Percentiles rank a stretch among this genome's conserved stretches.
These are phyloP conservation scores for Penicillium sp. DNA, from an alignment of 2,329 filamentous ascomycete species.

Conservation along the genomic window DNA sequence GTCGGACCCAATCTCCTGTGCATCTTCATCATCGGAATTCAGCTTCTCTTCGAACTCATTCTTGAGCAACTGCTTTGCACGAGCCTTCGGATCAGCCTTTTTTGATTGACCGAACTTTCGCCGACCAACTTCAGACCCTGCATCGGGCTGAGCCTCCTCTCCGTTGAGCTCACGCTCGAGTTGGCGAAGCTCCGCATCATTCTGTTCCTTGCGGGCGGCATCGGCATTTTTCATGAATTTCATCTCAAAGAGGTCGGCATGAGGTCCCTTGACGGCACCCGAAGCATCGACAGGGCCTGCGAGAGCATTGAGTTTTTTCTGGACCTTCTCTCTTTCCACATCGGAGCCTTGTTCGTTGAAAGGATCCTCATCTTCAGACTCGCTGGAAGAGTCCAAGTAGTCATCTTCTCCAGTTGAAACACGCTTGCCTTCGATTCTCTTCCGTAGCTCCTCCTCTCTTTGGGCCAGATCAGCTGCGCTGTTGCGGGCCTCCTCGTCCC, in stretches of 20 bases:
- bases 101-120: constrained; percentile 41
- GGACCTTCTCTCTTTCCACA: constrained; percentile 35
- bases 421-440: constrained; percentile 70
- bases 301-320: constrained; percentile 46
- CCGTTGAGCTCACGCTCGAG: constrained; percentile 67
- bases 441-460: constrained; percentile 75
- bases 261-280: constrained; percentile 43
- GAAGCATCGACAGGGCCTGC: constrained; percentile 48
- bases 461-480: constrained; percentile 77
- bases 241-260: constrained; percentile 72
- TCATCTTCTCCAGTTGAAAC: constrained; percentile 61
- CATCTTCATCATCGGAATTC: constrained; percentile 48
- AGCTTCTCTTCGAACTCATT: constrained; percentile 61
- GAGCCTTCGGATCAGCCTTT: constrained; percentile 28
- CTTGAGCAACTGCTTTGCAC: constrained; percentile 31
- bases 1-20: constrained; percentile 19
- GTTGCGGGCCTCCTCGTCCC: constrained; percentile 81
- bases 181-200: constrained; percentile 69
- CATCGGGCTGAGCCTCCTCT: constrained; percentile 55
- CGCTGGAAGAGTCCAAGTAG: constrained; percentile 49
- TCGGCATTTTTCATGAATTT: constrained; percentile 94
- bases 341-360: constrained; percentile 51
- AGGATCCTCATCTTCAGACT: constrained; percentile 57
- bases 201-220: constrained; percentile 68
- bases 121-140: constrained; percentile 62